A percentile compares a stretch with the other conserved stretches of the same genome.
Evolutionary conservation across 2,329 filamentous ascomycete species (phyloP).

Genomic region (Knufia petricola): DNA sequence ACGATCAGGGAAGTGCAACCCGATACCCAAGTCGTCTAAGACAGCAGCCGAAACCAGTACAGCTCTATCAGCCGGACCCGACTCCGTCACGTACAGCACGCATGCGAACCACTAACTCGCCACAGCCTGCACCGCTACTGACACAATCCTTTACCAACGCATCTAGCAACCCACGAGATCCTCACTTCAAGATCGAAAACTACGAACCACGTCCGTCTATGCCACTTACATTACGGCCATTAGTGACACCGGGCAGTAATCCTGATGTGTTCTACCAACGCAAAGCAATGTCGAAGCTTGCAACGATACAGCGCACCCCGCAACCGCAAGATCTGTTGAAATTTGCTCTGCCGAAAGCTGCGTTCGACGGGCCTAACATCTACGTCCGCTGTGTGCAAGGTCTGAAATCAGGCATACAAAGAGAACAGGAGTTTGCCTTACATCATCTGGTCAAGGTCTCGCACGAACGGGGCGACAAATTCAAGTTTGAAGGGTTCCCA

Average conservation of each 20-base stretch:
- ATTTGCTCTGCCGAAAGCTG: constrained; percentile 27
- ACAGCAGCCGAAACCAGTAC: constrained; percentile 73
- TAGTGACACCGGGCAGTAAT: constrained; percentile 65
- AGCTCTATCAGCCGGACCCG: constrained; percentile 76
- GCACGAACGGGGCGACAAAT: constrained; percentile 88
- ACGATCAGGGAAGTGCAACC: constrained; percentile 40
- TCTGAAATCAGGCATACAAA: constrained; percentile 65
- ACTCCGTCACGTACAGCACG: constrained; percentile 51
- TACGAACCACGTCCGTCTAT: constrained; percentile 59
- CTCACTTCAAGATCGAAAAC: constrained; percentile 41
- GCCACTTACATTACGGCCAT: constrained; percentile 59
- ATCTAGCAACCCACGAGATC: constrained; percentile 41
- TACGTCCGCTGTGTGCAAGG: constrained; percentile 81
- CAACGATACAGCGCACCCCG: constrained; percentile 7
- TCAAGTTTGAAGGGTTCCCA: constrained; percentile 85
- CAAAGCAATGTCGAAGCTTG: constrained; percentile 25
- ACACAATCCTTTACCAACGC: constrained; percentile 32
- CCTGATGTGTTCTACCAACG: constrained; percentile 56
- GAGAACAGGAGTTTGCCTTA: constrained; percentile 84
- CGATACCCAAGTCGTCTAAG: constrained; percentile 40
- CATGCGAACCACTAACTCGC: constrained; percentile 43
- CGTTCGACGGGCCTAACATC: constrained; percentile 73
- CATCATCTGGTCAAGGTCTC: constrained; percentile 94
- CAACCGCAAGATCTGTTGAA: constrained; percentile 16
- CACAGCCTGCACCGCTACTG: constrained; percentile 25